phyloP scores from a whole-genome alignment of 805 yeast genomes.

The Candida insectalens region DNA sequence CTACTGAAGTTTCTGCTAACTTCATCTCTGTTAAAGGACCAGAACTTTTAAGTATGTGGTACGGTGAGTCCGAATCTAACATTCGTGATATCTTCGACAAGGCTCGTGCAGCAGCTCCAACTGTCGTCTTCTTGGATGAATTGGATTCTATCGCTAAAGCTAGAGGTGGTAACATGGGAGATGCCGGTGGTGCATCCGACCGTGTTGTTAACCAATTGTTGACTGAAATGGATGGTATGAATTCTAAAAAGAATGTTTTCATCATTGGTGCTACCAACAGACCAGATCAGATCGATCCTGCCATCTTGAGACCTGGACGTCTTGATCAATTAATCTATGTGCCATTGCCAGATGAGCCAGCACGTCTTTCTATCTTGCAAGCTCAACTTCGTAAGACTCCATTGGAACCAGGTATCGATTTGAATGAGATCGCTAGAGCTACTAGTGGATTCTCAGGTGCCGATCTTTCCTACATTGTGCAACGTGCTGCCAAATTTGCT shows the following conservation, averaged over 20 bases:
- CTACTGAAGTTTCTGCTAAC: constrained; percentile 97
- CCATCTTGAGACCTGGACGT: constrained; percentile 97
- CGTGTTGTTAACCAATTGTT: constrained; percentile 92
- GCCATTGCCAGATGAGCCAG: constrained; percentile 94
- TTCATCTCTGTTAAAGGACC: constrained; percentile 97
- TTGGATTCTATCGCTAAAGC: constrained; percentile 96
- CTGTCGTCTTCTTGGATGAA: constrained; percentile 97
- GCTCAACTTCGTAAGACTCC: constrained; percentile 99
- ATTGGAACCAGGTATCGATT: constrained; percentile 90
- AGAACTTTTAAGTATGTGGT: constrained; percentile 96
- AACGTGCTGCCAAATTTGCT: constrained; percentile 98
- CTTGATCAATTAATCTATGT: constrained; percentile 97
- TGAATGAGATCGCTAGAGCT: constrained; percentile 80
- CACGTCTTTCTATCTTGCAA: constrained; percentile 82
- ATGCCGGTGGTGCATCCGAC: constrained; percentile 95
- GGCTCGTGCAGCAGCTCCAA: constrained; percentile 99
- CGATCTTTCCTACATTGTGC: constrained; percentile 92
- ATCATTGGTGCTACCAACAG: constrained; percentile 99
- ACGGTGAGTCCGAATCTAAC: constrained; percentile 96
- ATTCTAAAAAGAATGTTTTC: constrained; percentile 96
- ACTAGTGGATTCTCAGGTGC: constrained; percentile 99
- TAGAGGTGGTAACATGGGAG: constrained; percentile 86
- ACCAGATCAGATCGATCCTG: constrained; percentile 99
- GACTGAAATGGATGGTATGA: constrained; percentile 99
- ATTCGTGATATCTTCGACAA: constrained; percentile 96